A percentile compares a stretch with the other conserved stretches of the same genome.
These are phyloP conservation scores for Rubia tinctorum DNA, from an alignment of 305 asterid genomes.

Conservation along the genomic window DNA sequence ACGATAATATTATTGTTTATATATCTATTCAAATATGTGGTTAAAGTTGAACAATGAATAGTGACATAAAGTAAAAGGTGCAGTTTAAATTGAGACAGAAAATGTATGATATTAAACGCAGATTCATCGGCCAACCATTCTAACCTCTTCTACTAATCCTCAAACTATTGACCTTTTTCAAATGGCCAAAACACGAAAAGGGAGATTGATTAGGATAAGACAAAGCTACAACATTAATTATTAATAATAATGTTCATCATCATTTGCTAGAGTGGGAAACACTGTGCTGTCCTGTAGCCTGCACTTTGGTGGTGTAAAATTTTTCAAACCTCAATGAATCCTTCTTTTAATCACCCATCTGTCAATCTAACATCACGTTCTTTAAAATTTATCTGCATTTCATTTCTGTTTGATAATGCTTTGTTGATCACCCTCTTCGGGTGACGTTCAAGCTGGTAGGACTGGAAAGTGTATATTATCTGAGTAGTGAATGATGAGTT, in stretches of 20 bases:
- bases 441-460: no score
- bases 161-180: not conserved
- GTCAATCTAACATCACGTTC: not conserved
- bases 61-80: no score
- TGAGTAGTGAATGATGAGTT: no score
- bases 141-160: constrained; percentile 16
- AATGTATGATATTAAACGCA: not conserved
- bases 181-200: not conserved
- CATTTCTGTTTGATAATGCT: no score
- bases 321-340: not conserved
- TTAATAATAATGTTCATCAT: not conserved
- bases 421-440: no score
- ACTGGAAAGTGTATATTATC: no score
- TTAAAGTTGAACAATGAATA: no score
- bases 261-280: constrained; percentile 11
- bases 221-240: constrained; percentile 8
- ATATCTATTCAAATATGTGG: no score
- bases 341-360: not conserved
- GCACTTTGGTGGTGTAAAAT: not conserved
- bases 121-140: constrained; percentile 16
- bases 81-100: no score
- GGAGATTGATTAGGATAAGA: constrained; percentile 6
- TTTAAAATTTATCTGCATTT: no score
- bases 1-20: no score
- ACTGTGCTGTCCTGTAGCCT: not conserved